Conservation (phyloP, 306 rosid species). For the Arachis stenosperma region DNA sequence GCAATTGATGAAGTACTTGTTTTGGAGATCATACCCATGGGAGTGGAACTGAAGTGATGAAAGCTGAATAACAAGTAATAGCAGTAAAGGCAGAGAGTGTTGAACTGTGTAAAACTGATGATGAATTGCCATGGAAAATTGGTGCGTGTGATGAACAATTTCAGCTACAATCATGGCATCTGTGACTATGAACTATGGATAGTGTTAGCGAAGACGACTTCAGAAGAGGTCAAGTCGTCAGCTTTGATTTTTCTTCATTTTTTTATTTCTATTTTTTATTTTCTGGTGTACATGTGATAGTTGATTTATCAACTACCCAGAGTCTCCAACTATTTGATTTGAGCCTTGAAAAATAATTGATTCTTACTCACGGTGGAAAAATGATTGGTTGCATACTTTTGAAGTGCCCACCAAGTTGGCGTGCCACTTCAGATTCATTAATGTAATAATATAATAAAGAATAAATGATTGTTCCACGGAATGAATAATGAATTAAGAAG, state of each 20-base stretch:
- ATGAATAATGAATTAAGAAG: constrained; percentile 8
- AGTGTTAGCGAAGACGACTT: constrained; percentile 22
- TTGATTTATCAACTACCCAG: constrained; percentile 29
- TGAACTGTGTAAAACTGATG: neutral
- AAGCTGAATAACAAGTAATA: constrained; percentile 32
- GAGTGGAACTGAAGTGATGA: constrained; percentile 24
- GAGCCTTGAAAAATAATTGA: neutral
- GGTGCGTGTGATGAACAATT: neutral
- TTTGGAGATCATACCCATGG: neutral
- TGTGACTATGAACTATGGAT: neutral
- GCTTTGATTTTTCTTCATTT: constrained; percentile 23
- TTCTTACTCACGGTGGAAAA: neutral
- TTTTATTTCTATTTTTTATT: neutral
- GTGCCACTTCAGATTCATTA: neutral
- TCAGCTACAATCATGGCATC: neutral
- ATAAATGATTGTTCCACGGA: neutral
- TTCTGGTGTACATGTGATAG: neutral
- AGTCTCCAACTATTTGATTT: neutral
- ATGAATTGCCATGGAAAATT: constrained; percentile 33
- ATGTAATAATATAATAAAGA: neutral
- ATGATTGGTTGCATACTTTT: neutral
- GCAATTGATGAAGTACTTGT: constrained; percentile 50
- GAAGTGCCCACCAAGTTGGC: neutral
- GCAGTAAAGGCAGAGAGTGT: neutral
- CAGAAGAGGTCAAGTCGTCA: constrained; percentile 16